Base-by-base conservation (phyloP, 1,284 basidiomycete genomes). In the Cryptococcus sp. region DNA sequence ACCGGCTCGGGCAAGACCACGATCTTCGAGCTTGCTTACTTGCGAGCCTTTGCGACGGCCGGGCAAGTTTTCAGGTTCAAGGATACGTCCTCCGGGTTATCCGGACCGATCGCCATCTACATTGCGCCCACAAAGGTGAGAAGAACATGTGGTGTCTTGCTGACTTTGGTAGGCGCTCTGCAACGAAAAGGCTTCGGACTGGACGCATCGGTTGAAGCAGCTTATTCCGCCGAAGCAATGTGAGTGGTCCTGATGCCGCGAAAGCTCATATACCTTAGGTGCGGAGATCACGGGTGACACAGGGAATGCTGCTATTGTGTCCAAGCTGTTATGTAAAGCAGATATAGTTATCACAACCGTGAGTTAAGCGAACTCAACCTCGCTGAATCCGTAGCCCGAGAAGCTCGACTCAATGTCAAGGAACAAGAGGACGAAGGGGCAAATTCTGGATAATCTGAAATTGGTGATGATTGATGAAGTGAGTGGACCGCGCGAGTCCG, bases 1-100 rank as follows among this genome's bases (percentile, higher is more conserved):
- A 96, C 93, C 7, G 91, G 93, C 23, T 90, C 91, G 48, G 93
- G 93, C 25, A 96, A 96, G 78, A 93, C 94, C 0, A 91, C 90
- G 0, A 78, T 98, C 7, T 99, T 99, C 67, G 95, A 99, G 74
- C 80, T 99, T 13, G 86, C 90, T 0, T 88, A 97, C 51, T 85
- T 98, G 51, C 85, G 85, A 35, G 85, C 93, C 83, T 79, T 94
- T 3, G 19, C 35, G 8, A 41, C 40, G 38, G 20, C 27, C 3
- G 23, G 22, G 11, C 16, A 39, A 16, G 38, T 22, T 40, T 20
- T 47, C n/a, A 22, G 3, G 19, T 42, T n/a, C 40, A 45, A 25
- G 15, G 51, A 7, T 45, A 54, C 30, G 19, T 30, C 57, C 40
- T 38, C 45, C 40, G 82, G 80, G 51, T 78, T 81, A 51, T 77